Evolutionary conservation across 257 asterid genomes (phyloP).

Genomic region (Solanum pinnatisectum): DNA sequence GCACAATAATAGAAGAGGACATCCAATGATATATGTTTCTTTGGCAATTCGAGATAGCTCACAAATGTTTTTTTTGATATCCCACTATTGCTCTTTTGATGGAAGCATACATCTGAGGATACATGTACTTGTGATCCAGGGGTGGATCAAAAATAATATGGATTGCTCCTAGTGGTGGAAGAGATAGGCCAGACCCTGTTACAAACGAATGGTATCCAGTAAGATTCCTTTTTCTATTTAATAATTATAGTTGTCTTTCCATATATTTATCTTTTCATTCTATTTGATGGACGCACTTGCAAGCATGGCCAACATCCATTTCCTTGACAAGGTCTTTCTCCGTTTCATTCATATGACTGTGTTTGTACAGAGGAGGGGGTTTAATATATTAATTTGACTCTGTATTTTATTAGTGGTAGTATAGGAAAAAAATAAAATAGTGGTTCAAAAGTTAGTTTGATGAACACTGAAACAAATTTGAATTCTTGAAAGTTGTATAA

Average conservation of each 20-base stretch:
- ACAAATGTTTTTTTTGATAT: not conserved
- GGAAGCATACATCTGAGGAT: not conserved
- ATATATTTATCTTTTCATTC: not conserved
- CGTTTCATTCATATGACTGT: not conserved
- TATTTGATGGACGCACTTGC: not conserved
- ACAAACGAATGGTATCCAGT: constrained; percentile 86
- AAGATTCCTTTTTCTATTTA: constrained; percentile 21
- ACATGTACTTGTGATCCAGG: constrained; percentile 34
- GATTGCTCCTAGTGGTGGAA: constrained; percentile 99
- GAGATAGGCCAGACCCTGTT: constrained; percentile 90
- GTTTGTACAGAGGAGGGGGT: not conserved
- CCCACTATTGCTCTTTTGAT: not conserved
- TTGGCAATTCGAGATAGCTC: not conserved
- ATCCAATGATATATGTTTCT: not conserved
- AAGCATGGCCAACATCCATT: not conserved
- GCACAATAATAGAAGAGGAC: not conserved
- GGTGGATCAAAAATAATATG: constrained; percentile 86
- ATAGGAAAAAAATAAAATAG: not conserved
- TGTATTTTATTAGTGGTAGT: not conserved
- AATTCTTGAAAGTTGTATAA: not conserved
- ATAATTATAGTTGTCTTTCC: constrained; percentile 2
- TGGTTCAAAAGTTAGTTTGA: not conserved
- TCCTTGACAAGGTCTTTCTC: not conserved
- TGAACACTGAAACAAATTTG: not conserved
- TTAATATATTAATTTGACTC: not conserved